These are phyloP conservation scores for Fraxinus velutina DNA, from an alignment of 305 asterid genomes.

Conservation along the genomic window DNA sequence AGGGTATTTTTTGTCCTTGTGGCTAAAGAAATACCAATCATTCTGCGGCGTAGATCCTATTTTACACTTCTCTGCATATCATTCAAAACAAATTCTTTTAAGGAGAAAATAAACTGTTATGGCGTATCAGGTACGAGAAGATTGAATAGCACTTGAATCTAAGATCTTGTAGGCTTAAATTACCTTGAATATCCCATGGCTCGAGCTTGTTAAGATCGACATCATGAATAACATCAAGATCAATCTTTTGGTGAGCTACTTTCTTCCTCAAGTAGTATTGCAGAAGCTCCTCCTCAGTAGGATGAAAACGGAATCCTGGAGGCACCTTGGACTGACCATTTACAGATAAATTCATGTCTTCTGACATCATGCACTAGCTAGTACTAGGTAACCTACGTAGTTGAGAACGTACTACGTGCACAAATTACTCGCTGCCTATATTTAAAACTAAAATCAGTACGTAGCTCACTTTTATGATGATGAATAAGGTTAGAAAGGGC, in stretches of 20 bases:
- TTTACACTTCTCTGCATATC: conserved; percentile 62
- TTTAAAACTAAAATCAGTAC: background rate
- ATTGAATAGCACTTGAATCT: background rate
- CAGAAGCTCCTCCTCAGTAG: conserved; percentile 85
- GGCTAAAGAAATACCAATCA: conserved; percentile 98
- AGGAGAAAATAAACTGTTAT: background rate
- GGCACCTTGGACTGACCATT: conserved; percentile 88
- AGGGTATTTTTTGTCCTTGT: conserved; percentile 94
- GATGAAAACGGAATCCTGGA: conserved; percentile 93
- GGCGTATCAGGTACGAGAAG: background rate
- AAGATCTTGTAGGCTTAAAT: background rate
- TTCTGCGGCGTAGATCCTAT: conserved; percentile 92
- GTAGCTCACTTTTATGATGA: conserved; percentile 5
- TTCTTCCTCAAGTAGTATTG: conserved; percentile 82
- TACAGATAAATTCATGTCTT: conserved; percentile 70
- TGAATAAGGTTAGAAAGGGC: background rate
- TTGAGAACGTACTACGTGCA: background rate
- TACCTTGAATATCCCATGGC: conserved; percentile 95
- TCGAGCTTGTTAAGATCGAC: conserved; percentile 91
- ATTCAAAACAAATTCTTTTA: background rate
- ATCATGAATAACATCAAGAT: conserved; percentile 81
- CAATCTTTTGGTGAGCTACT: conserved; percentile 61
- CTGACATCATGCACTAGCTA: conserved; percentile 29
- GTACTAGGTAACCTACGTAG: background rate
- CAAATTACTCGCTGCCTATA: background rate